phyloP scores from a whole-genome alignment of 164 flowering plant genomes.

The Vitis vinifera region DNA sequence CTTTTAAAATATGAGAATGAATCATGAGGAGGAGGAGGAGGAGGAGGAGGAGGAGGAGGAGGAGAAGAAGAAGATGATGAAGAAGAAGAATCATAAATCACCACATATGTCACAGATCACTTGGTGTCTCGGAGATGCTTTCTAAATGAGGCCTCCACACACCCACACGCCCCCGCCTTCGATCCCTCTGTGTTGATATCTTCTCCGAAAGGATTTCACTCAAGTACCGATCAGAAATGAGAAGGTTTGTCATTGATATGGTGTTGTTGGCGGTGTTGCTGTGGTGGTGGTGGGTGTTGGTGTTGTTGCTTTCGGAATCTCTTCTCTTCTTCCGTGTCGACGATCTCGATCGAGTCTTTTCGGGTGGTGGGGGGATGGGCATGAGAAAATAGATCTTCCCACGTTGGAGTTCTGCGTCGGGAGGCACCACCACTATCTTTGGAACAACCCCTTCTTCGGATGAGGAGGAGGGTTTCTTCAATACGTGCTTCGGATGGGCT shows the following conservation, averaged over 20 bases:
- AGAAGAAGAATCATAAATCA: not conserved
- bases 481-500: constrained; percentile 79
- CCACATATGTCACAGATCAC: constrained; percentile 18
- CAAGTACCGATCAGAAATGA: constrained; percentile 70
- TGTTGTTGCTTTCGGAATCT: constrained; percentile 1
- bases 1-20: too few species aligned
- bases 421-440: constrained; percentile 65
- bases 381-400: constrained; percentile 95
- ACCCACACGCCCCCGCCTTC: constrained; percentile 71
- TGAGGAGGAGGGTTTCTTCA: constrained; percentile 62
- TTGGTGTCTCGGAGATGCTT: constrained; percentile 70
- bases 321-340: constrained; percentile 30
- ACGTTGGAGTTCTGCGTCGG: constrained; percentile 79
- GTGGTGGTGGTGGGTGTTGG: not conserved
- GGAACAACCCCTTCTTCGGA: constrained; percentile 42
- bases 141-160: constrained; percentile 93
- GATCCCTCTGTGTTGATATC: constrained; percentile 58
- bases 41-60: too few species aligned
- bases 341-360: constrained; percentile 26
- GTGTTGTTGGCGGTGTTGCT: constrained; percentile 7
- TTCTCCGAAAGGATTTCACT: constrained; percentile 80
- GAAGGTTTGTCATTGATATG: constrained; percentile 22
- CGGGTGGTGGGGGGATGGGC: constrained; percentile 42
- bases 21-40: too few species aligned
- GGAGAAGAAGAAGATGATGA: not conserved